Base-by-base conservation (phyloP, 139 green algal species). In the Chlorella sorokiniana region DNA sequence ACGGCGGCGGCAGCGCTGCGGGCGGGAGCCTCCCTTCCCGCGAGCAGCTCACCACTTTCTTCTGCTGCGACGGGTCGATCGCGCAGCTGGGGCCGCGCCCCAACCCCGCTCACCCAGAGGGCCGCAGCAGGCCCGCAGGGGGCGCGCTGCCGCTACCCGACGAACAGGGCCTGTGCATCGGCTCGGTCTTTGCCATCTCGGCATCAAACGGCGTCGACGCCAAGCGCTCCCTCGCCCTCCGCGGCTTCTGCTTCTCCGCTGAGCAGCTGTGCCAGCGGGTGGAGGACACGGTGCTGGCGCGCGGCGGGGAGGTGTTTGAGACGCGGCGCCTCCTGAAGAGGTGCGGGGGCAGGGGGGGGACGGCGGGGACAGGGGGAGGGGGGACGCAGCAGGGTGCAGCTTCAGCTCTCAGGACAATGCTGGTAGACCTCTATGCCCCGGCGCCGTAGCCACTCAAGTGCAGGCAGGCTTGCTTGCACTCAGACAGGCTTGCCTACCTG, bases 111-210 rank as follows among this genome's bases (percentile, higher is more conserved):
- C 44, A 42, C 6, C 41, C 71, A 45, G 22, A 33, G 71, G 18
- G 51, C 35, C 35, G 35, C 25, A 38, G 76, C 29, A 54, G 48
- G 31, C 52, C 37, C 45, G 62, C 62, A 0, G 25, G 33, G 8
- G 68, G 35, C 1, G 48, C 81, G 27, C 48, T 95, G 77, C 92
- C 92, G 10, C 91, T 85, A 4, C 84, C 81, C 71, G 83, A 93
- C 20, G 87, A 95, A 65, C 91, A 95, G 81, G 88, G 88, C 3
- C 83, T 97, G 6, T 97, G 92, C 88, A 87, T 97, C 9, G 94
- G 90, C 16, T 83, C 87, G 2, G 85, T 85, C 27, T 97, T 97
- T 63, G 69, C 69, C 9, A 86, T 96, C 11, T 75, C 83, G 1
- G 93, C 93, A 41, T 96, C 88, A 63, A 96, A 96, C 73, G 93